A percentile compares a stretch with the other conserved stretches of the same genome.
Evolutionary conservation across 1,139 yeast genomes (phyloP).

Genomic region (Diutina catenulata): DNA sequence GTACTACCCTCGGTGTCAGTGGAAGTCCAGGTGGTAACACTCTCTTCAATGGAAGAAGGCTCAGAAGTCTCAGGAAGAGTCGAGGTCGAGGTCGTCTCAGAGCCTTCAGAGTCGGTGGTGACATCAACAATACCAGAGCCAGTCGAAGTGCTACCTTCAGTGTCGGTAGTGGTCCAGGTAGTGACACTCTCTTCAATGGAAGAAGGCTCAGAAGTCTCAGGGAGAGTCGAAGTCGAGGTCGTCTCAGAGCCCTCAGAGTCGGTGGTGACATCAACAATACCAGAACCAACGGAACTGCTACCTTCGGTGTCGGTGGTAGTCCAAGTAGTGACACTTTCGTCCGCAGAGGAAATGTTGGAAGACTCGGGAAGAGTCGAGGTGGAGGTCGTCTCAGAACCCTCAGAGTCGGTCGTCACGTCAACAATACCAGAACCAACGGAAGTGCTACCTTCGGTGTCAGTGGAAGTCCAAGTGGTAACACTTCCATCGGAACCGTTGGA

Average conservation of each 20-base stretch:
- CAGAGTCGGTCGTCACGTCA: not conserved
- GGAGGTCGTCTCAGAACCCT: not conserved
- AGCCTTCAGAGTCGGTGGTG: not conserved
- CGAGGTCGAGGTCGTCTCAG: not conserved
- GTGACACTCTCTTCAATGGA: not conserved
- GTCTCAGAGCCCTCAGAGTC: not conserved
- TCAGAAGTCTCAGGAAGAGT: not conserved
- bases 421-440: slow-evolving; percentile 1
- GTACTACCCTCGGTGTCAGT: not conserved
- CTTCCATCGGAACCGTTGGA: not conserved
- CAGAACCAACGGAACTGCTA: not conserved
- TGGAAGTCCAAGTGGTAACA: not conserved
- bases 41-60: not conserved
- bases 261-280: slow-evolving; percentile 2
- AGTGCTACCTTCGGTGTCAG: not conserved
- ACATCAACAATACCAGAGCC: not conserved
- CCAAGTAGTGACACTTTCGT: too few relatives aligned
- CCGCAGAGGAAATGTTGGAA: too few relatives aligned
- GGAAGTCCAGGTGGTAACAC: not conserved
- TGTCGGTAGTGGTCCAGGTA: not conserved
- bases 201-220: not conserved
- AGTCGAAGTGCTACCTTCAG: not conserved
- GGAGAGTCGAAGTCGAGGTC: not conserved
- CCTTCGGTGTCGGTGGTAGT: not conserved
- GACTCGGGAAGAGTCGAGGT: not conserved